Percentiles rank a stretch among this genome's conserved stretches.
phyloP scores from a whole-genome alignment of 192 early-diverging fungal genomes.

The Entomortierella chlamydospora region DNA sequence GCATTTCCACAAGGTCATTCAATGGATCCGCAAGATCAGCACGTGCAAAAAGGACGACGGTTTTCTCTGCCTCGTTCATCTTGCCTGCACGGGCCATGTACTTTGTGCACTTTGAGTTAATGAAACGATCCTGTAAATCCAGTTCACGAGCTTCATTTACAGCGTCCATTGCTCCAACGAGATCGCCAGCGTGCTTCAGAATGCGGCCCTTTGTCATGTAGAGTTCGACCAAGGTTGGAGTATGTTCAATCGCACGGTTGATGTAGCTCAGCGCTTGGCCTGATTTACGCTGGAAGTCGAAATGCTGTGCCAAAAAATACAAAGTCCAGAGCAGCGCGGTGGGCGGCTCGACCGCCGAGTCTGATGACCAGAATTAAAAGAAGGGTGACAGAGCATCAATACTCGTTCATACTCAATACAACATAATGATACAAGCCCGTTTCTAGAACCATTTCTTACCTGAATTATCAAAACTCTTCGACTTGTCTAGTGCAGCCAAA shows the following conservation, averaged over 20 bases:
- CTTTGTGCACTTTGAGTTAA: constrained; percentile 94
- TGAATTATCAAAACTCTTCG: constrained; percentile 57
- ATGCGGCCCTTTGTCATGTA: constrained; percentile 95
- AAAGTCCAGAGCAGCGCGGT: constrained; percentile 87
- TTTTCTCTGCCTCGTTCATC: constrained; percentile 87
- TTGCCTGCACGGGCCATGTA: constrained; percentile 90
- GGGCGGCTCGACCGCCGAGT: constrained; percentile 75
- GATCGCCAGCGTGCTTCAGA: constrained; percentile 90
- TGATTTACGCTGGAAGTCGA: constrained; percentile 79
- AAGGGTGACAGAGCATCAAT: neutral
- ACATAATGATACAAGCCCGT: no score
- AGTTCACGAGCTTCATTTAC: constrained; percentile 90
- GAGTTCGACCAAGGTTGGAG: constrained; percentile 93
- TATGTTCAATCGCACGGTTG: constrained; percentile 84
- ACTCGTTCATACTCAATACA: no score
- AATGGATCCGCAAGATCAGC: constrained; percentile 74
- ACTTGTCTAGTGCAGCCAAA: constrained; percentile 60
- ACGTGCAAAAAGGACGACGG: constrained; percentile 84
- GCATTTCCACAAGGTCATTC: constrained; percentile 89
- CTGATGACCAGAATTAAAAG: neutral
- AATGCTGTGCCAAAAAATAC: constrained; percentile 92
- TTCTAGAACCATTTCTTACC: constrained; percentile 8
- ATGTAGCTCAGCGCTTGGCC: constrained; percentile 81
- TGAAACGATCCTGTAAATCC: constrained; percentile 95
- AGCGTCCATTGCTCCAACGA: constrained; percentile 71